phyloP scores from a whole-genome alignment of 805 yeast genomes.

The Barnettozyma pratensis region DNA sequence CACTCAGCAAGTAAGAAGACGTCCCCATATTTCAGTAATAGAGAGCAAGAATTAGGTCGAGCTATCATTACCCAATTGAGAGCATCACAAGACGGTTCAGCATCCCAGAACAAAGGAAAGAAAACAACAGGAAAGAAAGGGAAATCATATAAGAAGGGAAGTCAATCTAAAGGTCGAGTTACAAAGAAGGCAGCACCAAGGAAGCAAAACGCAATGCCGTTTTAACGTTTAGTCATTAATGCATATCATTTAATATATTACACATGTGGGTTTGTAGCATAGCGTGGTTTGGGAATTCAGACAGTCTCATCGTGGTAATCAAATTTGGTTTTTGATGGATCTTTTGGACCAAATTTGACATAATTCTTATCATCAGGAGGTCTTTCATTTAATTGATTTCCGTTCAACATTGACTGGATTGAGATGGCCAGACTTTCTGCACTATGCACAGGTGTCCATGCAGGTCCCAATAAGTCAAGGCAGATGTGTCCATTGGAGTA shows the following conservation, averaged over 20 bases:
- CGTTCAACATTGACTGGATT: slow-evolving; percentile 57
- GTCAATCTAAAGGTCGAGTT: background rate
- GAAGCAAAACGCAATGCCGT: slow-evolving; percentile 3
- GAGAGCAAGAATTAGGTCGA: slow-evolving; percentile 12
- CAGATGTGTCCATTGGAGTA: slow-evolving; percentile 80
- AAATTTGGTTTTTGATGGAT: slow-evolving; percentile 49
- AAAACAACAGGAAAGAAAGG: background rate
- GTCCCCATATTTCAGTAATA: slow-evolving; percentile 17
- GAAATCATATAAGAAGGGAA: background rate
- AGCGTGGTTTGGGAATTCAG: slow-evolving; percentile 1
- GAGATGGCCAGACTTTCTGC: slow-evolving; percentile 47
- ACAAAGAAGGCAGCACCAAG: background rate
- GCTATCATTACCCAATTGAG: slow-evolving; percentile 18
- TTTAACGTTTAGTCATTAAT: background rate
- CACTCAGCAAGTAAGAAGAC: slow-evolving; percentile 10
- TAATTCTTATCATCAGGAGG: slow-evolving; percentile 56
- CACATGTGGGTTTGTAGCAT: too few species aligned
- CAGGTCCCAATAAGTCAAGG: slow-evolving; percentile 52
- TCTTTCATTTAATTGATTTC: slow-evolving; percentile 40
- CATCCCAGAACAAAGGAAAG: background rate
- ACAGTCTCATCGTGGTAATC: slow-evolving; percentile 55
- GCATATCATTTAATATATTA: too few species aligned
- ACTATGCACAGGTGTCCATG: slow-evolving; percentile 25
- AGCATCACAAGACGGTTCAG: slow-evolving; percentile 17
- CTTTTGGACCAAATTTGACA: slow-evolving; percentile 46